A percentile compares a stretch with the other conserved stretches of the same genome.
phyloP scores from a whole-genome alignment of 2,329 filamentous ascomycete species.

The Emericellopsis cladophorae region DNA sequence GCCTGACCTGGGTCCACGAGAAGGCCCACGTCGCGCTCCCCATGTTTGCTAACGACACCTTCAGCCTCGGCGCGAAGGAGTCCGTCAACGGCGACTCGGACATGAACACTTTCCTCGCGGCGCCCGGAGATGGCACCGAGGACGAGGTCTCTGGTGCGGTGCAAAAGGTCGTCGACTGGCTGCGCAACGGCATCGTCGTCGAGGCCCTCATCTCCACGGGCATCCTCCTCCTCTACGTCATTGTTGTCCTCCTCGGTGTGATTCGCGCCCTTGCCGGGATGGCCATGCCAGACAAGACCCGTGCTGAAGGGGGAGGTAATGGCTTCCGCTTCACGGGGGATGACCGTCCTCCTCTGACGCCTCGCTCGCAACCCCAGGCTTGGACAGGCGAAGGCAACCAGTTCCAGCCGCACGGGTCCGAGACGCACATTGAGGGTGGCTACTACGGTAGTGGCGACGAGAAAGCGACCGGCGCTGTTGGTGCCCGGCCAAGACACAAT shows the following conservation, averaged over 20 bases:
- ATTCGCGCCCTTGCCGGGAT: constrained; percentile 52
- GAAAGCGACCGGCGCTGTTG: background rate
- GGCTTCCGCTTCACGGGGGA: constrained; percentile 19
- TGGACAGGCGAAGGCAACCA: constrained; percentile 13
- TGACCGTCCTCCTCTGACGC: constrained; percentile 13
- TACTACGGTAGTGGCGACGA: background rate
- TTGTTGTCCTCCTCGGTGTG: constrained; percentile 65
- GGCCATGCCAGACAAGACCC: constrained; percentile 39
- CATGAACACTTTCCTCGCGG: constrained; percentile 62
- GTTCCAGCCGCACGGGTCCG: background rate
- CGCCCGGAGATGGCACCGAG: constrained; percentile 57
- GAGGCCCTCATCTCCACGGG: constrained; percentile 71
- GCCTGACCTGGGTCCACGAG: constrained; percentile 86
- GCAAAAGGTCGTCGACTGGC: constrained; percentile 50
- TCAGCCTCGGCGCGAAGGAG: constrained; percentile 63
- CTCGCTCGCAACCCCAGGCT: constrained; percentile 5
- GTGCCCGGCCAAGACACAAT: background rate
- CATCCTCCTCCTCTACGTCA: constrained; percentile 64
- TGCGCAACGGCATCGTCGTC: constrained; percentile 55
- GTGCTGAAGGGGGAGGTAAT: background rate
- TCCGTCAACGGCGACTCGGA: constrained; percentile 44
- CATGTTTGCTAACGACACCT: constrained; percentile 63
- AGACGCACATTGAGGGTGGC: background rate
- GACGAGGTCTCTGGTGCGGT: constrained; percentile 76
- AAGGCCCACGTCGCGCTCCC: constrained; percentile 77